These are phyloP conservation scores for Neonothopanus nambi DNA, from an alignment of 1,284 basidiomycete genomes.

Conservation along the genomic window DNA sequence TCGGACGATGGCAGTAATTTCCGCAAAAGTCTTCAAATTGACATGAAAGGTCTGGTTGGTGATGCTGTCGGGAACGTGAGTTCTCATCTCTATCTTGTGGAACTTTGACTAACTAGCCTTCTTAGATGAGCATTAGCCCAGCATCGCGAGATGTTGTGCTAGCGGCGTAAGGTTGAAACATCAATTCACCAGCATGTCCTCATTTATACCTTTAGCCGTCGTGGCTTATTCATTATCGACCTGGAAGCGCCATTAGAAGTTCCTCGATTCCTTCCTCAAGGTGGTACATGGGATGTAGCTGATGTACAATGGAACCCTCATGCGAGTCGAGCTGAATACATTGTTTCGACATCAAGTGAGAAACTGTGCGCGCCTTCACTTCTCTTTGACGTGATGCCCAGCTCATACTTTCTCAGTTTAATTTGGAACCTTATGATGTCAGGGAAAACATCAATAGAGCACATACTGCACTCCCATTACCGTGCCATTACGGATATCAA, in stretches of 20 bases:
- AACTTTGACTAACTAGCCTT: neutral
- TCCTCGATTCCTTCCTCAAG: conserved; percentile 92
- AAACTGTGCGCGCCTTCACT: conserved; percentile 62
- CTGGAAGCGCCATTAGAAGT: conserved; percentile 84
- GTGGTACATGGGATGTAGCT: conserved; percentile 96
- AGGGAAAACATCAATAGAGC: conserved; percentile 76
- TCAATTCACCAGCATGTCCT: conserved; percentile 7
- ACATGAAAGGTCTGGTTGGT: conserved; percentile 75
- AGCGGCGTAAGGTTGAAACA: conserved; percentile 58
- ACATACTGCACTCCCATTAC: conserved; percentile 83
- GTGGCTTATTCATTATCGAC: conserved; percentile 96
- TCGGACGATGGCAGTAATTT: conserved; percentile 60
- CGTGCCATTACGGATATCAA: conserved; percentile 96
- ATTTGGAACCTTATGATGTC: conserved; percentile 89
- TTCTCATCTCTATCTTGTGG: conserved; percentile 13
- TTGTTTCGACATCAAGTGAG: conserved; percentile 94
- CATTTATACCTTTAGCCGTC: conserved; percentile 51
- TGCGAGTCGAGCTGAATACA: conserved; percentile 79
- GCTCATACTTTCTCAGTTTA: conserved; percentile 44
- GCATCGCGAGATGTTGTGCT: conserved; percentile 77
- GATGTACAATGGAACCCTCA: conserved; percentile 98
- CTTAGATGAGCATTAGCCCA: conserved; percentile 81
- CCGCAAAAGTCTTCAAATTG: conserved; percentile 60
- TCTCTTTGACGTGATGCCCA: neutral
- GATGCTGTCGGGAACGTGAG: conserved; percentile 82